Evolutionary conservation across 2,329 filamentous ascomycete genomes (phyloP), one percentile per base, ranked within the genome.

Genomic region (Epicoccum sorghinum): DNA sequence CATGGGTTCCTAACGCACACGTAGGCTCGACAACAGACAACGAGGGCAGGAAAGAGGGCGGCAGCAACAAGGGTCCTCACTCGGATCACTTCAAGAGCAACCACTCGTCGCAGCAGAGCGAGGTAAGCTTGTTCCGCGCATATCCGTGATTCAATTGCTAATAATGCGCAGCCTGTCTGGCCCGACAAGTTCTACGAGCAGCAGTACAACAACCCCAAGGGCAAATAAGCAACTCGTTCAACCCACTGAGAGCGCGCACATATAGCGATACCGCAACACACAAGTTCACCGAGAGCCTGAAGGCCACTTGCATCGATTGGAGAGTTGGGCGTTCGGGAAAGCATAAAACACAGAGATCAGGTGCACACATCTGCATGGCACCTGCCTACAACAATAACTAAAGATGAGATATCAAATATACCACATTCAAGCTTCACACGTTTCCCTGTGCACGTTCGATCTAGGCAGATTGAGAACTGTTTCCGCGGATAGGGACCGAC

Each of bases 121-220:
- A 67, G 33, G 69, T 70, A 51, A 44, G 61, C 52, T 55, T 6
- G 6, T 29, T 29, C 27, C 9, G 27, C 22, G 6, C 14, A 13
- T 14, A 2, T 12, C 23, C n/a, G 32, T 32, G n/a, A 24, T 8
- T 36, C 25, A 23, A 29, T 52, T 32, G 40, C 54, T 59, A 35
- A 59, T 24, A 33, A 32, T 13, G n/a, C 14, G n/a, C 40, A 68
- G 65, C 48, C 53, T 38, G 62, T 72, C 22, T 69, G 59, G 57
- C 66, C 67, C 1, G 46, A 42, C 13, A 72, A 71, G 54, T 72
- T 73, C 48, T 67, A 74, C 59, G 65, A 74, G 58, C 55, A 62
- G 39, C 68, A 71, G 38, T 61, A 61, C 55, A 62, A 65, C 52
- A 69, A 72, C 43, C 61, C 65, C 43, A 73, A 73, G 62, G 67